These are phyloP conservation scores for Aspergillus viridinutans DNA, from an alignment of 2,329 filamentous ascomycete genomes.

Conservation along the genomic window DNA sequence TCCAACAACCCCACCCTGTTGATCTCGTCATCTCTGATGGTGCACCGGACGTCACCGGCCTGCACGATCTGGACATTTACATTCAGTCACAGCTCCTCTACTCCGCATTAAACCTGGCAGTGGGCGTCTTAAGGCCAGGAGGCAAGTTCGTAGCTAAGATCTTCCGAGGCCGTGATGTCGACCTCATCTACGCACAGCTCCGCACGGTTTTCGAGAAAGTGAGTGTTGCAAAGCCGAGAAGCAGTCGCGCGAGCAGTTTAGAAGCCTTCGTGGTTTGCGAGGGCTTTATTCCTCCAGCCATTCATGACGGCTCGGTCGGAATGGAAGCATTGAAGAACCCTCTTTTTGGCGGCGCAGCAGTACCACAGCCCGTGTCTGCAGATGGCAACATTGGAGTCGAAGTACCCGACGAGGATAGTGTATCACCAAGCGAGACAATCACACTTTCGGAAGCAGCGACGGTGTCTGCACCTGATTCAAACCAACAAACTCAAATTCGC, in stretches of 20 bases:
- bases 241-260: slow-evolving; percentile 90
- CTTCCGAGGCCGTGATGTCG: slow-evolving; percentile 91
- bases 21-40: slow-evolving; percentile 94
- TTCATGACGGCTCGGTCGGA: slow-evolving; percentile 47
- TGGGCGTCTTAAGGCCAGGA: slow-evolving; percentile 86
- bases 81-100: slow-evolving; percentile 94
- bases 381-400: slow-evolving; percentile 34
- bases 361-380: slow-evolving; percentile 22
- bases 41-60: slow-evolving; percentile 90
- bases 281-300: slow-evolving; percentile 70
- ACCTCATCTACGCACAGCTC: slow-evolving; percentile 88
- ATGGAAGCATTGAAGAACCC: slow-evolving; percentile 35
- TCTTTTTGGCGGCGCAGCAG: slow-evolving; percentile 37
- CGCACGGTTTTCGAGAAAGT: slow-evolving; percentile 86
- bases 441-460: slow-evolving; percentile 2
- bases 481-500: slow-evolving; percentile 32
- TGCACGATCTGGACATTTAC: slow-evolving; percentile 97
- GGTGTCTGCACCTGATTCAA: slow-evolving; percentile 5
- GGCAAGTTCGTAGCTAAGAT: slow-evolving; percentile 98
- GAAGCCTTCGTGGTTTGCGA: slow-evolving; percentile 96
- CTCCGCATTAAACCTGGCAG: slow-evolving; percentile 85
- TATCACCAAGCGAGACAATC: slow-evolving; percentile 16
- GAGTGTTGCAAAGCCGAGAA: slow-evolving; percentile 86
- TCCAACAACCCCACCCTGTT: slow-evolving; percentile 67
- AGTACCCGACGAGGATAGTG: slow-evolving; percentile 41